These are phyloP conservation scores for Globisporangium solare DNA, from an alignment of 352 stramenopile genomes.

Conservation along the genomic window DNA sequence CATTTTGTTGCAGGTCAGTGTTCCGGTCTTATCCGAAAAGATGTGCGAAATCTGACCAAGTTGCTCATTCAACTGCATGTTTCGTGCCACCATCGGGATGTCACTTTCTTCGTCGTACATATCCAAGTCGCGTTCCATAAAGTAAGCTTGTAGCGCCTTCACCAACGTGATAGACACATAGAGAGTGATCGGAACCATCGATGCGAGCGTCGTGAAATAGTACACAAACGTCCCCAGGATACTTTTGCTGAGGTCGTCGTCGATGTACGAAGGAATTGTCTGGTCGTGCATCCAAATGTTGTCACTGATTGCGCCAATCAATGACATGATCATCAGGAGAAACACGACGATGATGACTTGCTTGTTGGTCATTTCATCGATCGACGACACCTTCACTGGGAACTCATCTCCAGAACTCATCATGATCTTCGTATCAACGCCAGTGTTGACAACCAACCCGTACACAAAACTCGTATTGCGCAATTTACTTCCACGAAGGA, in stretches of 20 bases:
- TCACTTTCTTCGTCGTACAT: slow-evolving; percentile 82
- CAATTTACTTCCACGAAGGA: slow-evolving; percentile 87
- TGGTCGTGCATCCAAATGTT: slow-evolving; percentile 43
- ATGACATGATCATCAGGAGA: slow-evolving; percentile 63
- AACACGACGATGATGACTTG: slow-evolving; percentile 81
- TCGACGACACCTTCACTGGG: slow-evolving; percentile 76
- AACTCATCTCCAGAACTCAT: slow-evolving; percentile 85
- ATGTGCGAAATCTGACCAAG: slow-evolving; percentile 95
- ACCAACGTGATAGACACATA: slow-evolving; percentile 89
- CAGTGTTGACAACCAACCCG: slow-evolving; percentile 92
- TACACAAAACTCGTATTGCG: slow-evolving; percentile 88
- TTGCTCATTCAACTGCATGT: slow-evolving; percentile 87
- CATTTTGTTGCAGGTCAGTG: slow-evolving; percentile 88
- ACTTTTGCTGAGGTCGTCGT: slow-evolving; percentile 22
- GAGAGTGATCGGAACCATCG: slow-evolving; percentile 86
- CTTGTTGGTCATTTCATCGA: slow-evolving; percentile 85
- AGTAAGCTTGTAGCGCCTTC: slow-evolving; percentile 85
- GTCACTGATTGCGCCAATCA: slow-evolving; percentile 61
- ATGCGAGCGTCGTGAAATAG: slow-evolving; percentile 79
- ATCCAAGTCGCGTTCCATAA: slow-evolving; percentile 80
- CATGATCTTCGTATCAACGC: slow-evolving; percentile 91
- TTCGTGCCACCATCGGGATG: slow-evolving; percentile 69
- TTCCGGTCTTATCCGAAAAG: slow-evolving; percentile 93
- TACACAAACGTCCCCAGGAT: slow-evolving; percentile 75
- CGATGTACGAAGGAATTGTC: slow-evolving; percentile 28